Evolutionary conservation across 2,329 filamentous ascomycete species (phyloP), one percentile per base, ranked within the genome.

Genomic region (Fusarium tricinctum): DNA sequence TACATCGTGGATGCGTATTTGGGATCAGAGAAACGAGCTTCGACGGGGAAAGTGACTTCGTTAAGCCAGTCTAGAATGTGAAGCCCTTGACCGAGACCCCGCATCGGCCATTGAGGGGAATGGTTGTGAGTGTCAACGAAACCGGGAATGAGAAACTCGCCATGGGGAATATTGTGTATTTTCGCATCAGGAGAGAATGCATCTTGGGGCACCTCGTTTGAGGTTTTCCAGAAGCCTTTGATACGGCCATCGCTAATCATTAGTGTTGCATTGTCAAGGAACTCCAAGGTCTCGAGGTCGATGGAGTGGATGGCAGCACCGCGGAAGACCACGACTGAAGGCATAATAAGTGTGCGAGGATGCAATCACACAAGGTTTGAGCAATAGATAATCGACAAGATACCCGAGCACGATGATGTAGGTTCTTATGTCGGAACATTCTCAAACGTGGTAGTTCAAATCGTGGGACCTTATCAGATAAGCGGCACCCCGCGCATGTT

Each of bases 71-170:
- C 85, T 9, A 89, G 79, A 62, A 87, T 85, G 63, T 86, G 81
- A 75, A 84, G 78, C 43, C 84, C 79, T 69, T 85, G 82, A 7
- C 83, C 82, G 6, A 85, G 77, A 28, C 84, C 82, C 23, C 82
- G 78, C 75, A 82, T 81, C 15, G 81, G 77, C 81, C 82, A 85
- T 68, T 87, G 83, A 39, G 89, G 89, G 0, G 89, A 89, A 71
- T 92, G 89, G 63, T 89, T 90, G 76, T 91, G 89, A 2, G 88
- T 90, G 76, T 91, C 89, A 39, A 91, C 79, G 65, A 89, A 85
- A 23, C 87, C 86, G 0, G 87, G 87, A 45, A 88, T 83, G 3
- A 66, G 12, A 2, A 63, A 63, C 2, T 63, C 60, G 17, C 60
- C 58, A 4, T 15, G 12, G 0, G n/a, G 2, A 0, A 63, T 14